Conservation (phyloP, 208 protist species). For the Leishmania aethiopica region DNA sequence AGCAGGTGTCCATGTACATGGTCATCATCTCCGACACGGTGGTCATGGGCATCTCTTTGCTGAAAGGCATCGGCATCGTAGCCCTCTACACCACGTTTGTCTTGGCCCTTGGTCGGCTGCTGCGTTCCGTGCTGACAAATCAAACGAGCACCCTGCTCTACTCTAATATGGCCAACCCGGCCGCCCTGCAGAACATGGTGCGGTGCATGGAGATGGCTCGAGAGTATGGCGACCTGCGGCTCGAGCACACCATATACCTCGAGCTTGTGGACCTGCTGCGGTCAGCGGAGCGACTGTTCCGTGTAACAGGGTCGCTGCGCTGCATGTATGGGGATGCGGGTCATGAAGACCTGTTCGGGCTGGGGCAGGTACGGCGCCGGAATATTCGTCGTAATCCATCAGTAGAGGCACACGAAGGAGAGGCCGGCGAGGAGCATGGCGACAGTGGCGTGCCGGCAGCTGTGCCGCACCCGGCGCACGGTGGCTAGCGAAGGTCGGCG, state of each 20-base stretch:
- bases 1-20: conserved; percentile 42
- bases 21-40: conserved; percentile 63
- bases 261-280: conserved; percentile 80
- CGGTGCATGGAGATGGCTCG: conserved; percentile 55
- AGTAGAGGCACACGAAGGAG: neutral
- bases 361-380: conserved; percentile 18
- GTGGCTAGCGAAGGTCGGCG: neutral
- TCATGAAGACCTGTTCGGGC: conserved; percentile 20
- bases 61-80: conserved; percentile 72
- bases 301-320: conserved; percentile 55
- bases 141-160: conserved; percentile 48
- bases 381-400: conserved; percentile 1
- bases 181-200: conserved; percentile 54
- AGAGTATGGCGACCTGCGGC: conserved; percentile 60
- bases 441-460: neutral
- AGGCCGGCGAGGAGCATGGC: neutral
- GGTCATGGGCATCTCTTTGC: conserved; percentile 51
- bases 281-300: conserved; percentile 61
- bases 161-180: conserved; percentile 64
- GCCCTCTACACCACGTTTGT: conserved; percentile 89
- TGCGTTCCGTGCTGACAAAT: conserved; percentile 63
- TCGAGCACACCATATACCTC: conserved; percentile 80
- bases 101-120: conserved; percentile 66
- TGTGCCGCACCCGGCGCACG: neutral
- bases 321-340: conserved; percentile 27